Evolutionary conservation across 202 grass and related monocot species (phyloP), one percentile per base, ranked within the genome.

Genomic region (Schoenoplectus tabernaemontani): DNA sequence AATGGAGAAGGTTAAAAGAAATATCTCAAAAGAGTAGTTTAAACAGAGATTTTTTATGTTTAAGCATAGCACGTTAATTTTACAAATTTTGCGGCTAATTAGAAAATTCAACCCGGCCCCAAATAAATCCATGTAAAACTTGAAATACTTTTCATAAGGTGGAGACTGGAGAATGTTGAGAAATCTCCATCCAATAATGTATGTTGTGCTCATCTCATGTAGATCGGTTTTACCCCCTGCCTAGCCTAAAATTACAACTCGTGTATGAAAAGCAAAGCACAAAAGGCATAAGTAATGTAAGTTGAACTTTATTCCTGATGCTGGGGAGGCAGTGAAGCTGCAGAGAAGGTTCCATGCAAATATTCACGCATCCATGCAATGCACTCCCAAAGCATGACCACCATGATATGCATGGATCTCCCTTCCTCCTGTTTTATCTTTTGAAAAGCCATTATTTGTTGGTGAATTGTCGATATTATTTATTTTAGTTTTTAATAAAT

Each of bases 271-370:
- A 79, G 34, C 38, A 79, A 60, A 44, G n/a, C n/a, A 61, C 39
- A 79, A 61, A 79, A 62, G 20, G 19, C 9, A 6, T 23, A 44
- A 2, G 43, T 61, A 61, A 23, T 79, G 32, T 59, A 28, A 82
- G 42, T 19, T 33, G 22, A 46, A 22, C 58, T 78, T 77, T 64
- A 77, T 65, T 84, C 59, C 72, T 76, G 44, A 53, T 62, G 57
- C 58, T 60, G 67, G 46, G 44, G 70, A 63, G 54, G 76, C 82
- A 37, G 47, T 78, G 72, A 77, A 84, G 54, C 73, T 84, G 58
- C 82, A 78, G 23, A 78, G 82, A 84, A 84, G 82, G 70, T 78
- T 84, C 82, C 71, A 76, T 50, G 60, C 9, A 71, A 64, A 33
- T 3, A 34, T 26, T 66, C 20, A 50, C 53, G 26, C 72, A 44